Percentiles rank a stretch among this genome's conserved stretches.
Conservation (phyloP, 768 basidiomycete genomes). For the Sporobolomyces roseus region DNA sequence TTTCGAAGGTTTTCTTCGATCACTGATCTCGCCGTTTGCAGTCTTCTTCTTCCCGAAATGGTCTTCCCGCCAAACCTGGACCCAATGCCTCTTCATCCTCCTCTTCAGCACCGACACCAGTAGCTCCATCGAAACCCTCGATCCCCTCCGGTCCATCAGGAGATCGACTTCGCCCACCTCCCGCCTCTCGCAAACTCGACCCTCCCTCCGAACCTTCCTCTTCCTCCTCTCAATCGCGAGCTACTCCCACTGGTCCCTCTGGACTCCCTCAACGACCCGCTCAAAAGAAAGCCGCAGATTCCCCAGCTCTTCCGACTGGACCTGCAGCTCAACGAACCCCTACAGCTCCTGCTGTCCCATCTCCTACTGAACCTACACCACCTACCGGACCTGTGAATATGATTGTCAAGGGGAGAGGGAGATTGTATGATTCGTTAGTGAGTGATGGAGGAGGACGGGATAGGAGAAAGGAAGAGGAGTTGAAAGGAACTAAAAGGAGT, state of each 20-base stretch:
- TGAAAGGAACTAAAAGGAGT: not conserved
- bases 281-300: no score
- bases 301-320: conserved; percentile 1
- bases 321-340: not conserved
- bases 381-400: conserved; percentile 9
- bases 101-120: not conserved
- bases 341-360: no score
- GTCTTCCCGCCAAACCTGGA: conserved; percentile 14
- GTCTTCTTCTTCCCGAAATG: not conserved
- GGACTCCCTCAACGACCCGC: not conserved
- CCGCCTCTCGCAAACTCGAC: not conserved
- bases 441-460: not conserved
- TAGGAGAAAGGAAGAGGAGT: not conserved
- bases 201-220: not conserved
- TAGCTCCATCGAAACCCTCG: not conserved
- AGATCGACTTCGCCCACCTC: conserved; percentile 7
- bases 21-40: not conserved
- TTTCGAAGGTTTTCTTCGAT: not conserved
- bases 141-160: not conserved
- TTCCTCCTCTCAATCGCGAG: not conserved
- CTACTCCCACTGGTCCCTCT: not conserved
- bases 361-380: no score
- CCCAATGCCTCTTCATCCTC: not conserved
- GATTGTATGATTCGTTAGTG: conserved; percentile 5
- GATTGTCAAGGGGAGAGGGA: conserved; percentile 13